Evolutionary conservation across 1,284 basidiomycete species (phyloP), one percentile per base, ranked within the genome.

Genomic region (Leucoagaricus sp.): DNA sequence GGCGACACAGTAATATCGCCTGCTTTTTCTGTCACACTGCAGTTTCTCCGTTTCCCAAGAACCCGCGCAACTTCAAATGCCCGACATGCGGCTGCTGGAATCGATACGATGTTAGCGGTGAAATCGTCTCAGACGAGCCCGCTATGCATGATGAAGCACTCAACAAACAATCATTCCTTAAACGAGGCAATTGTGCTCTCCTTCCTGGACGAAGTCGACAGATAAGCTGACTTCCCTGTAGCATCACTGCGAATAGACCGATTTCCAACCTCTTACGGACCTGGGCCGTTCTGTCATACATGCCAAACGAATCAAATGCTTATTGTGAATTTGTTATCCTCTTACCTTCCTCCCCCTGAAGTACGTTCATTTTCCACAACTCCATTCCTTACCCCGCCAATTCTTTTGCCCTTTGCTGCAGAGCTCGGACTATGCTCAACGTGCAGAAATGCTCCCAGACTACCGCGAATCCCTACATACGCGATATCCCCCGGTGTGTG

Each of bases 221-320:
- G 10, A 15, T 7, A 33, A n/a, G 6, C 53, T 49, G n/a, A 55
- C 36, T 38, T 41, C 31, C 49, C 34, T 36, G 10, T 58, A 90
- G 89, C 82, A 28, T 87, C 85, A 13, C 82, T 82, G 1, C 82
- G 81, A 64, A 89, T 83, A 65, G 83, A 88, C 66, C 81, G 83
- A 25, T 71, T 91, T 21, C 87, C 85, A 2, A 80, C 83, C 23
- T 67, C 77, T 49, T 86, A 85, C 62, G 75, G 79, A 38, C 77
- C 74, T 48, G 72, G 78, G 2, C 80, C 85, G 3, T 95, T 96
- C 76, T 97, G 94, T 69, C 86, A 88, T 62, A 84, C 83, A 10
- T 96, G 94, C 69, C 84, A 89, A 60, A 91, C 91, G n/a, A 96
- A 96, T 71, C 92, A 96, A 67, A 88, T 85, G 71, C 80, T 97